Base-by-base conservation (phyloP, 331 rosid species). In the Pyracantha coccinea region DNA sequence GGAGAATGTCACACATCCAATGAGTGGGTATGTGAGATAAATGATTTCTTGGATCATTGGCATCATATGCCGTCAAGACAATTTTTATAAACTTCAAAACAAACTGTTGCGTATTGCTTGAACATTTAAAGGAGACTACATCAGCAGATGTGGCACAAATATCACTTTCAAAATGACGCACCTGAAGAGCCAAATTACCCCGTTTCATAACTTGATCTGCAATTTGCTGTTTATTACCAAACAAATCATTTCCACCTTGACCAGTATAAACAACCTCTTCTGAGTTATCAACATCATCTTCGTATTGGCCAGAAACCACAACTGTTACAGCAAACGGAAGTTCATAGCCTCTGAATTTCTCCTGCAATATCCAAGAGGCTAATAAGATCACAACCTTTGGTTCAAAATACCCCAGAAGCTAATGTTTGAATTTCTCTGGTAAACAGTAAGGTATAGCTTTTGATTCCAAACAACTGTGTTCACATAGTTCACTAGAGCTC, bases 111-210 rank as follows among this genome's bases (percentile, higher is more conserved):
- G 28, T 28, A 13, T 23, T 13, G 31, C 65, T 6, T 6, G 53
- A 31, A 31, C 52, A 31, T 32, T 19, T n/a, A 7, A 29, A 28
- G 47, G 74, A 53, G 10, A 4, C 47, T 0, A 31, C 1, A 23
- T 72, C 15, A 23, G 4, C 1, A 21, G 47, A 41, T 3, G 47
- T 15, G 3, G 47, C 15, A 41, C 47, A 11, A 41, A 41, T 32
- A 72, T 13, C 47, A 50, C 54, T 59, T 20, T 76, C 23, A 12
- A 21, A 23, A 68, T 8, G 71, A 75, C 78, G 16, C 59, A 78
- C 83, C 86, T 83, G 79, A 65, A 83, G 81, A 66, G 81, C 81
- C 76, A 79, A 75, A 71, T 83, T 83, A 52, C 83, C 83, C 70
- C 63, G 27, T 29, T 6, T 25, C 78, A 83, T 59, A 19, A 29